These are phyloP conservation scores for Trichoderma koningii DNA, from an alignment of 2,329 filamentous ascomycete genomes.

Conservation along the genomic window DNA sequence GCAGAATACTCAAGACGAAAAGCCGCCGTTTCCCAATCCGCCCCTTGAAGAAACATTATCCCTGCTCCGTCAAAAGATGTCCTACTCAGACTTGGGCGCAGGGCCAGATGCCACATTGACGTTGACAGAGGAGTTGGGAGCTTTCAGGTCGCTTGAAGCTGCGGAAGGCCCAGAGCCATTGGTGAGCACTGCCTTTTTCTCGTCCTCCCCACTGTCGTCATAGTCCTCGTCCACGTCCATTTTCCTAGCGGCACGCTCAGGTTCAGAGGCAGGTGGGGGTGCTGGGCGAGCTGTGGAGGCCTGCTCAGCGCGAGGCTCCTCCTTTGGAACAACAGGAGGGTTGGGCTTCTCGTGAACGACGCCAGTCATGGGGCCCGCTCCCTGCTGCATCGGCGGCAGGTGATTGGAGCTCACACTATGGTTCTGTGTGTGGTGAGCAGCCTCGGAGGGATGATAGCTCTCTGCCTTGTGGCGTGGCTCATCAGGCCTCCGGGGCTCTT, in stretches of 20 bases:
- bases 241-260: conserved; percentile 80
- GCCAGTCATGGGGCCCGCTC: conserved; percentile 56
- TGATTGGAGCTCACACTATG: conserved; percentile 56
- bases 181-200: conserved; percentile 59
- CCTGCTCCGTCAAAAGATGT: background rate
- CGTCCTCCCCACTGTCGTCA: conserved; percentile 89
- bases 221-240: conserved; percentile 99
- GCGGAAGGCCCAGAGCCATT: conserved; percentile 52
- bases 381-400: conserved; percentile 65
- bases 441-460: conserved; percentile 87
- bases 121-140: conserved; percentile 49
- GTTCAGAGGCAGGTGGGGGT: conserved; percentile 65
- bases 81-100: conserved; percentile 51
- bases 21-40: too few species aligned
- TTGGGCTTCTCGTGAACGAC: conserved; percentile 53
- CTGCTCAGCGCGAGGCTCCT: conserved; percentile 56
- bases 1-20: too few species aligned
- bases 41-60: too few species aligned
- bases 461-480: conserved; percentile 72
- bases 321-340: conserved; percentile 48
- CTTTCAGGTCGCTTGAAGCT: conserved; percentile 55
- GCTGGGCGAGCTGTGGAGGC: conserved; percentile 49
- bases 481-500: conserved; percentile 56
- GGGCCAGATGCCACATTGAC: conserved; percentile 49
- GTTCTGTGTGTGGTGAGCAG: conserved; percentile 71